Conservation (phyloP, 2,329 filamentous ascomycete genomes). For the Aspergillus puulaauensis region DNA sequence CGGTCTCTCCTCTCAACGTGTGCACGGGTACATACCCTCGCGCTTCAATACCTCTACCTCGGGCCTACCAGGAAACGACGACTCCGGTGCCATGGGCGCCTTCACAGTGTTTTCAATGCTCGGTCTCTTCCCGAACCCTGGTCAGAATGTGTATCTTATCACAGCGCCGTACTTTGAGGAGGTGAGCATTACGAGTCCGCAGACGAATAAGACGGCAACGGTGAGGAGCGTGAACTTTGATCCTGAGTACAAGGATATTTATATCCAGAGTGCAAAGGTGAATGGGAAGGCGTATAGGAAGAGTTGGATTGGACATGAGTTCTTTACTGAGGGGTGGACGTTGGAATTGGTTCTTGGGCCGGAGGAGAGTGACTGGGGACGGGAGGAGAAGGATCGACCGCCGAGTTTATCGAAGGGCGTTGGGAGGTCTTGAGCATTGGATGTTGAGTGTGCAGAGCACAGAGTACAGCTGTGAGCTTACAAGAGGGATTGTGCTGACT, state of each 20-base stretch:
- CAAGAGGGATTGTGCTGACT: too few relatives aligned
- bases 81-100: slow-evolving; percentile 67
- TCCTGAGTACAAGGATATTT: slow-evolving; percentile 54
- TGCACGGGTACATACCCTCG: slow-evolving; percentile 63
- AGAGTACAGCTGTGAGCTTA: too few relatives aligned
- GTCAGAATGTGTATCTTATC: slow-evolving; percentile 68
- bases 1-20: slow-evolving; percentile 48
- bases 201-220: slow-evolving; percentile 60
- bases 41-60: slow-evolving; percentile 57
- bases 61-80: slow-evolving; percentile 68
- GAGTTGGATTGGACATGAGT: slow-evolving; percentile 68
- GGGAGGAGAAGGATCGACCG: slow-evolving; percentile 57
- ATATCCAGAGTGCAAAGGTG: slow-evolving; percentile 64
- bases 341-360: slow-evolving; percentile 62
- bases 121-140: slow-evolving; percentile 67
- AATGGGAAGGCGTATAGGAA: slow-evolving; percentile 59
- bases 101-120: slow-evolving; percentile 67
- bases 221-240: slow-evolving; percentile 63
- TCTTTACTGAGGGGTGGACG: slow-evolving; percentile 64
- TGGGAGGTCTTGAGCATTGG: too few relatives aligned
- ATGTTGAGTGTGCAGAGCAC: too few relatives aligned
- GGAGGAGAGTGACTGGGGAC: slow-evolving; percentile 67
- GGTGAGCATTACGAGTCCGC: slow-evolving; percentile 57
- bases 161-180: slow-evolving; percentile 64
- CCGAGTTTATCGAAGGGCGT: slow-evolving; percentile 46